Percentiles rank a stretch among this genome's conserved stretches.
These are phyloP conservation scores for Claviceps citrina DNA, from an alignment of 2,329 filamentous ascomycete genomes.

Conservation along the genomic window DNA sequence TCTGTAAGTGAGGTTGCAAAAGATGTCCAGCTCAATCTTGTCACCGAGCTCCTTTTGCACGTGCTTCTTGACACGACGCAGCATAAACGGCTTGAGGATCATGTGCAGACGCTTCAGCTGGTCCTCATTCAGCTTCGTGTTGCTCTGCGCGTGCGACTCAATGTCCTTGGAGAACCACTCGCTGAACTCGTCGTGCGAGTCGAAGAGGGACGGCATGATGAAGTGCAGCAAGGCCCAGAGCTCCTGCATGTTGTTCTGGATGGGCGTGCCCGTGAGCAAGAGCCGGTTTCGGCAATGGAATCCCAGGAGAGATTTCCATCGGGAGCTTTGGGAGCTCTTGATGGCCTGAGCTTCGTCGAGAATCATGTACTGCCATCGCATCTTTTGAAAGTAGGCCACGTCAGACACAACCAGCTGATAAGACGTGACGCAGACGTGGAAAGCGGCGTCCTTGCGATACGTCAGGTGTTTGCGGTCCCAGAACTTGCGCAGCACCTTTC, in stretches of 20 bases:
- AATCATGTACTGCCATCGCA: slow-evolving; percentile 99
- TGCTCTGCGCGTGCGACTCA: slow-evolving; percentile 94
- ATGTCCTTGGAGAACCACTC: slow-evolving; percentile 95
- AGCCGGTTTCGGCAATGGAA: slow-evolving; percentile 94
- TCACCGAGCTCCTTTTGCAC: slow-evolving; percentile 97
- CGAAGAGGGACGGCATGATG: slow-evolving; percentile 98
- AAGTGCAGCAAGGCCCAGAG: slow-evolving; percentile 95
- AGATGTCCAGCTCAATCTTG: slow-evolving; percentile 94
- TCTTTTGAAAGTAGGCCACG: slow-evolving; percentile 95
- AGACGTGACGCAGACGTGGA: slow-evolving; percentile 91
- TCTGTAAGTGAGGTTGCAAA: slow-evolving; percentile 91
- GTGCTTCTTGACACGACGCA: slow-evolving; percentile 98
- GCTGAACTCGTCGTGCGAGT: slow-evolving; percentile 82
- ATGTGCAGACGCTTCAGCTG: slow-evolving; percentile 93
- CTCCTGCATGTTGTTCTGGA: slow-evolving; percentile 99
- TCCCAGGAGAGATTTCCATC: slow-evolving; percentile 88
- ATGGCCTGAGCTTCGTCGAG: slow-evolving; percentile 96
- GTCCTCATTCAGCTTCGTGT: slow-evolving; percentile 98
- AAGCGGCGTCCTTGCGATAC: slow-evolving; percentile 82
- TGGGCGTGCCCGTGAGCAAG: slow-evolving; percentile 86
- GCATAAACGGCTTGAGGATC: slow-evolving; percentile 99
- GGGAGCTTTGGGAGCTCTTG: slow-evolving; percentile 90
- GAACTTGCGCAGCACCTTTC: slow-evolving; percentile 93
- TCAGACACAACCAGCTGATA: slow-evolving; percentile 96
- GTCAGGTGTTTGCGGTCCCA: slow-evolving; percentile 98